phyloP scores from a whole-genome alignment of 257 asterid species.

The Plantago ovata region DNA sequence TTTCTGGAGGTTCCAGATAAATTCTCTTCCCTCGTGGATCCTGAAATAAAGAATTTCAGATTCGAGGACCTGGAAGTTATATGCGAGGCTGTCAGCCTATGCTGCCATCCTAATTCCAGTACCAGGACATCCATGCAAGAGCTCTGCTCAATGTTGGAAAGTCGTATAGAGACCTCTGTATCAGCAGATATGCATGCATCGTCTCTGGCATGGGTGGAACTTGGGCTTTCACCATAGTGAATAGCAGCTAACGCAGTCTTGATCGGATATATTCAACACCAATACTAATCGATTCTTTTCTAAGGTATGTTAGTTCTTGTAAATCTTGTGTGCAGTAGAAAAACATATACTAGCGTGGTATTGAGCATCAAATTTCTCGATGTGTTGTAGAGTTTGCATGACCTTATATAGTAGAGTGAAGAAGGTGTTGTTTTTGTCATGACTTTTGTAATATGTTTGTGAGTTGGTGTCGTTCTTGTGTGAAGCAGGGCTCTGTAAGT shows the following conservation, averaged over 20 bases:
- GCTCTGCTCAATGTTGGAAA: conserved; percentile 62
- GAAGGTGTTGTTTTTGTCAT: too few species aligned
- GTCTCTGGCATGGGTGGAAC: conserved; percentile 92
- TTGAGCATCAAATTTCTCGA: too few species aligned
- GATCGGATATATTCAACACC: conserved; percentile 22
- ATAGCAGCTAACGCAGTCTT: conserved; percentile 30
- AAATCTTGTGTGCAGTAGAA: conserved; percentile 25
- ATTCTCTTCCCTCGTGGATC: conserved; percentile 71
- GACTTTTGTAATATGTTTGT: too few species aligned
- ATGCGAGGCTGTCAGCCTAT: conserved; percentile 62
- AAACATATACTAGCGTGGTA: too few species aligned
- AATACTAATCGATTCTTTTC: background rate
- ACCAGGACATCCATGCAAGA: conserved; percentile 50
- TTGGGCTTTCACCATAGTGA: conserved; percentile 67
- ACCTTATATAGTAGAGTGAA: too few species aligned
- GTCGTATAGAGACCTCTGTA: conserved; percentile 60
- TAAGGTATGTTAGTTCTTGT: conserved; percentile 28
- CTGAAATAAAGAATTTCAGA: conserved; percentile 68
- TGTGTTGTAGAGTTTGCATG: too few species aligned
- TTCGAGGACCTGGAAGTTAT: conserved; percentile 71
- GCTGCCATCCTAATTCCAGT: conserved; percentile 46
- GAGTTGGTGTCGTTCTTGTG: too few species aligned
- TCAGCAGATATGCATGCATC: conserved; percentile 69
- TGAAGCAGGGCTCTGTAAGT: too few species aligned
- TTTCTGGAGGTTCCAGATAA: conserved; percentile 65